Base-by-base conservation (phyloP, 2,329 filamentous ascomycete genomes). In the Aspergillus tamarii region DNA sequence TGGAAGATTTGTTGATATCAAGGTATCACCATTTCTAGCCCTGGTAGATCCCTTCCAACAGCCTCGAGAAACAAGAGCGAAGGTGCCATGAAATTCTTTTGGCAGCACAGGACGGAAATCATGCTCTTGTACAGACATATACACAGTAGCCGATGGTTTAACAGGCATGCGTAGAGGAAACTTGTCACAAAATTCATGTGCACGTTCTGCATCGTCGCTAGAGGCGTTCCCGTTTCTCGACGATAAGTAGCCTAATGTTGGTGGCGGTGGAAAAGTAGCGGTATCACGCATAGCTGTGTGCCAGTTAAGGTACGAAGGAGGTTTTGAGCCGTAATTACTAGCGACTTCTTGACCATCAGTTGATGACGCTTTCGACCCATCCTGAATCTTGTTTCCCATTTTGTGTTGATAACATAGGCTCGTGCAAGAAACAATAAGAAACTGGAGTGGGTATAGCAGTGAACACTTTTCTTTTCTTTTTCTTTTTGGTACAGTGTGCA, bases 241-340 rank as follows among this genome's bases (percentile, higher is more conserved):
- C 58, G 67, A 76, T 46, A 84, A 81, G 67, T 87, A 81, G 21
- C 81, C 80, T 39, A 87, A 76, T 2, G 83, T 80, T 9, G 87
- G 87, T 1, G 87, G 87, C 32, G 87, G 87, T 3, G 87, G 87
- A 11, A 89, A 80, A n/a, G 83, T 78, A 5, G 85, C 74, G 19
- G 81, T 88, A 69, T 89, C 87, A 7, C 87, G 86, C 4, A 89
- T 82, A 2, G 83, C 79, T 46, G 78, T 76, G 59, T 85, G 83
- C 87, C 87, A 89, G 74, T 88, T 85, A 73, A 89, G 87, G 69
- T 88, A 87, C 30, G 85, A 83, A 21, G 85, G 85, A 16, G 85
- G 58, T 14, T 43, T 45, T 48, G 85, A 28, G 78, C 75, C 54
- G 5, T 54, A 50, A 52, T 23, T 5, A 10, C 36, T 50, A 50